A percentile compares a stretch with the other conserved stretches of the same genome.
These are phyloP conservation scores for Avena eriantha DNA, from an alignment of 176 grass and related monocot genomes.

Conservation along the genomic window DNA sequence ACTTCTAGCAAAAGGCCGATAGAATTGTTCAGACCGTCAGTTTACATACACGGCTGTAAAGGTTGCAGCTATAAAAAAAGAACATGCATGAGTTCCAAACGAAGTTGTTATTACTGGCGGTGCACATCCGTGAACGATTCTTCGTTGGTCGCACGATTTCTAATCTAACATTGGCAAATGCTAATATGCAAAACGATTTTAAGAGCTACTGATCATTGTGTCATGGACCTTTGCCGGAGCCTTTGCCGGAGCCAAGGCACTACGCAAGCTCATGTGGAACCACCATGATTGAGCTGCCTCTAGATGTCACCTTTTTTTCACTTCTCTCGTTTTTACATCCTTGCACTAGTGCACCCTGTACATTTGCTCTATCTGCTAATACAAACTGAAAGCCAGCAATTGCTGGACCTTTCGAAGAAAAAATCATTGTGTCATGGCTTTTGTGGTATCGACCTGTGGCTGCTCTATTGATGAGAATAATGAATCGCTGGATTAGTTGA, in stretches of 20 bases:
- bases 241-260: no score
- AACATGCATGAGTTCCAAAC: background rate
- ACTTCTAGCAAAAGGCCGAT: background rate
- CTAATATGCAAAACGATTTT: constrained; percentile 44
- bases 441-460: background rate
- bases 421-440: no score
- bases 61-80: constrained; percentile 31
- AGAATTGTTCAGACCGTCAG: constrained; percentile 34
- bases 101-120: background rate
- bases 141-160: constrained; percentile 28
- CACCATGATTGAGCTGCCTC: no score
- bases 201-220: background rate
- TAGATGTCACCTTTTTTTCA: no score
- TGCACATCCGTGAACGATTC: background rate
- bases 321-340: no score
- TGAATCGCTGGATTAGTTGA: constrained; percentile 36
- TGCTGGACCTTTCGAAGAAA: no score
- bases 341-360: no score
- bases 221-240: no score
- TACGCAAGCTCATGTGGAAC: no score
- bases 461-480: background rate
- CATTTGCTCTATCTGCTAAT: no score
- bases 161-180: constrained; percentile 31
- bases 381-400: no score
- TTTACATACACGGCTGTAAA: constrained; percentile 43